Evolutionary conservation across 306 rosid species (phyloP), one percentile per base, ranked within the genome.

Genomic region (Prunus campanulata): DNA sequence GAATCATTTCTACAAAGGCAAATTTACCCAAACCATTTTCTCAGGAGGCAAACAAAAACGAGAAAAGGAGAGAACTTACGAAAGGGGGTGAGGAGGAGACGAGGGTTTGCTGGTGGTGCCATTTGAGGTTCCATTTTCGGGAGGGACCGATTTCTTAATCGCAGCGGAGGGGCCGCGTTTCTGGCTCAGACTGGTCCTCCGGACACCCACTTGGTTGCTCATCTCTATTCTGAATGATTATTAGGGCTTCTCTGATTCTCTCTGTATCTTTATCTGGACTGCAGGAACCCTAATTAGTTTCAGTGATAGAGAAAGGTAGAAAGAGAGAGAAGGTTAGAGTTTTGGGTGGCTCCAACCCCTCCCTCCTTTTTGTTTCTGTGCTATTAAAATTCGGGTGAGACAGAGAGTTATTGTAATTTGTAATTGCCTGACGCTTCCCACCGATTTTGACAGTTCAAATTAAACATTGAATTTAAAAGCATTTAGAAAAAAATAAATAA

Each of bases 81-180:
- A 67, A n/a, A 48, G 80, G 1, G 73, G 19, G n/a, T 79, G 75
- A 16, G 86, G 75, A 72, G 97, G 97, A 86, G 98, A 95, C 20
- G 88, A 80, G 69, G 95, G 85, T 67, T 84, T 90, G 79, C 74
- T 11, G 61, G 70, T 48, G 59, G 81, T 76, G 48, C 87, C 91
- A 74, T 84, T 85, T 64, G 54, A 4, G 86, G 50, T 59, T 65
- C 88, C 90, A 15, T 87, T 87, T 7, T 87, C 95, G 14, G 48
- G 22, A 4, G 87, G 52, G 3, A 42, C 20, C 1, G 88, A 47
- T 65, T 81, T 93, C 82, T 85, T 91, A 35, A 77, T 73, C 39
- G 85, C 74, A 19, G 90, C 56, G 5, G 91, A 75, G 18, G 97
- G 85, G 57, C 87, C 77, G 15, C 93, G 91, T 69, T 51, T 92